A percentile compares a stretch with the other conserved stretches of the same genome.
These are phyloP conservation scores for Amaranthus tricolor DNA, from an alignment of 179 eudicot species.

Conservation along the genomic window DNA sequence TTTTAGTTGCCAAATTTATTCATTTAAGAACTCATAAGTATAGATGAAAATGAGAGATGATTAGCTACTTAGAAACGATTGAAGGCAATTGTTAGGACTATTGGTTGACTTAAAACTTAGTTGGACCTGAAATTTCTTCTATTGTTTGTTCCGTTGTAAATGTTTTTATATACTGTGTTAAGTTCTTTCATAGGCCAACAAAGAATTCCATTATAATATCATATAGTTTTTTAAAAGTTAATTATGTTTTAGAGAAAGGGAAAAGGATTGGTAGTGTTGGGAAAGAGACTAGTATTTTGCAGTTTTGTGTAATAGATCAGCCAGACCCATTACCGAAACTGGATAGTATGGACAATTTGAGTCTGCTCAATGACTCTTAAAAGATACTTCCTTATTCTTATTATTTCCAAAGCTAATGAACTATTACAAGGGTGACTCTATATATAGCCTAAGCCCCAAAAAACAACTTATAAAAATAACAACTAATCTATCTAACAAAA, in stretches of 20 bases:
- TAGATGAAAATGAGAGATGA: not conserved
- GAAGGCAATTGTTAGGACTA: not conserved
- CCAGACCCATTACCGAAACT: no score
- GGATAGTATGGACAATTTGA: no score
- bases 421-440: no score
- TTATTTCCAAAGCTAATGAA: no score
- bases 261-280: not conserved
- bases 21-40: not conserved
- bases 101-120: not conserved
- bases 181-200: not conserved
- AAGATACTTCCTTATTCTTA: no score
- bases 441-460: no score
- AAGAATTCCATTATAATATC: not conserved
- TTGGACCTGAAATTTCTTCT: not conserved
- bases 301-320: no score
- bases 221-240: not conserved
- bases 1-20: not conserved
- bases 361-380: no score
- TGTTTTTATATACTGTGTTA: not conserved
- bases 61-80: not conserved
- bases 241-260: no score
- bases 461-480: no score
- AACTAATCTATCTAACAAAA: no score
- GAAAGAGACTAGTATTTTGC: not conserved
- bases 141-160: not conserved